Evolutionary conservation across 768 basidiomycete genomes (phyloP).

Genomic region (Trametes sanguinea): DNA sequence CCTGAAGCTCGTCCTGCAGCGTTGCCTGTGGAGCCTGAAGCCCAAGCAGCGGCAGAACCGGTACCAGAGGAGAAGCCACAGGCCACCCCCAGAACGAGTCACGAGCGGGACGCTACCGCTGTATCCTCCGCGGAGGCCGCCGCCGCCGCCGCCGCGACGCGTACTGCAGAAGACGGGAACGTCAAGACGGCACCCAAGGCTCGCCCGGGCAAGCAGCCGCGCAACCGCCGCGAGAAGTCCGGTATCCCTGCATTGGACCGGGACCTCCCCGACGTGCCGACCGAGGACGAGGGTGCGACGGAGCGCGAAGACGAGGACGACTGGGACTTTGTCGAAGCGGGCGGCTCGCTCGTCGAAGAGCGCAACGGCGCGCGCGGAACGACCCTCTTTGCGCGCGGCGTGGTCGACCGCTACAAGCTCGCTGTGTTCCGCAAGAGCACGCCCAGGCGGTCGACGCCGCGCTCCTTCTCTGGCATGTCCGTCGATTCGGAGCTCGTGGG

Average conservation of each 20-base stretch:
- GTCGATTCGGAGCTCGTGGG: conserved; percentile 49
- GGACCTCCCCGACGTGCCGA: conserved; percentile 57
- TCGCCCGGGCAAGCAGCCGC: conserved; percentile 28
- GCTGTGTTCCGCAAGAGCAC: conserved; percentile 86
- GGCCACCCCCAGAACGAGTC: conserved; percentile 11
- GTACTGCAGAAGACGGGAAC: conserved; percentile 26
- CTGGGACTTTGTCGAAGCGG: conserved; percentile 89
- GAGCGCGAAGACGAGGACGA: conserved; percentile 74
- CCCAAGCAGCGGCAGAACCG: conserved; percentile 6
- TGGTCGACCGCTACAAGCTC: conserved; percentile 84
- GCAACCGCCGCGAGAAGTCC: conserved; percentile 74
- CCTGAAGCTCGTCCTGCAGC: conserved; percentile 62
- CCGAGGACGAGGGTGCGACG: conserved; percentile 44
- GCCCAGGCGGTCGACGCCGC: conserved; percentile 48
- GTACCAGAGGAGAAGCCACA: conserved; percentile 14
- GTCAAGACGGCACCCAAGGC: conserved; percentile 20
- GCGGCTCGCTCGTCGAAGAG: conserved; percentile 67
- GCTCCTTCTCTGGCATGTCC: conserved; percentile 61
- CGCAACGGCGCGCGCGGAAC: conserved; percentile 77
- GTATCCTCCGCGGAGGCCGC: conserved; percentile 16
- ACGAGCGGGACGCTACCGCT: conserved; percentile 26
- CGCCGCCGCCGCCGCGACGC: conserved; percentile 11
- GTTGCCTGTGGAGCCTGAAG: conserved; percentile 32
- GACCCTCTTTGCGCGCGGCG: conserved; percentile 87
- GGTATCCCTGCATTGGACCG: conserved; percentile 81